Evolutionary conservation across 2,329 filamentous ascomycete genomes (phyloP).

Genomic region (Phyllosticta paracitricarpa): DNA sequence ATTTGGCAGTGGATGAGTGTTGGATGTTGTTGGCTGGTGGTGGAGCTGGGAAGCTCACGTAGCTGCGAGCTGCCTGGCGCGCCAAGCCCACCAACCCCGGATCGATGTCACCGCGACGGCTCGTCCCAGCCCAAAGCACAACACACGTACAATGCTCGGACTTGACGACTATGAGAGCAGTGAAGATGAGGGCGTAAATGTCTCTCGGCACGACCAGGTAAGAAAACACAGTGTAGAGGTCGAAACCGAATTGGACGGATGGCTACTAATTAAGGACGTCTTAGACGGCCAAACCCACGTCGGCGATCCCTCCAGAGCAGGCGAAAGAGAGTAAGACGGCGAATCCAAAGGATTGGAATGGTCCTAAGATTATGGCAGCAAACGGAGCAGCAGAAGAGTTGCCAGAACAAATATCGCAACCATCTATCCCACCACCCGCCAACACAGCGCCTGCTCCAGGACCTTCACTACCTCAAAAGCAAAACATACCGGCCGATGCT

Average conservation of each 20-base stretch:
- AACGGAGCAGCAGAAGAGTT: background rate
- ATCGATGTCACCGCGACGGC: constrained; percentile 6
- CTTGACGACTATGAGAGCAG: constrained; percentile 37
- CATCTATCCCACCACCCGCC: background rate
- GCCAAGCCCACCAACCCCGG: constrained; percentile 7
- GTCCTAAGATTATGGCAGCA: background rate
- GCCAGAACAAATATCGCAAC: background rate
- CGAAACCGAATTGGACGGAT: constrained; percentile 25
- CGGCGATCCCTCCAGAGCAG: background rate
- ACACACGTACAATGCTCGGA: constrained; percentile 27
- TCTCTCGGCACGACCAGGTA: constrained; percentile 28
- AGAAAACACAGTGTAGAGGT: constrained; percentile 15
- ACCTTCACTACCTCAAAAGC: background rate
- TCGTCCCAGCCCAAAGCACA: background rate
- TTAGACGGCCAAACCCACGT: constrained; percentile 10
- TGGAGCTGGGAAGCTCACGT: constrained; percentile 11
- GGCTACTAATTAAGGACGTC: constrained; percentile 35
- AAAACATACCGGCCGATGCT: background rate
- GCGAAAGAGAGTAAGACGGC: constrained; percentile 13
- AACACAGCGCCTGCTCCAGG: background rate
- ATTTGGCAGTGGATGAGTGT: background rate
- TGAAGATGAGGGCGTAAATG: constrained; percentile 31
- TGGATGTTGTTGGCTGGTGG: constrained; percentile 1
- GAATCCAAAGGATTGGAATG: background rate
- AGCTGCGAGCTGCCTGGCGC: constrained; percentile 11